These are phyloP conservation scores for Pestalotiopsis fici DNA, from an alignment of 2,329 filamentous ascomycete species.

Conservation along the genomic window DNA sequence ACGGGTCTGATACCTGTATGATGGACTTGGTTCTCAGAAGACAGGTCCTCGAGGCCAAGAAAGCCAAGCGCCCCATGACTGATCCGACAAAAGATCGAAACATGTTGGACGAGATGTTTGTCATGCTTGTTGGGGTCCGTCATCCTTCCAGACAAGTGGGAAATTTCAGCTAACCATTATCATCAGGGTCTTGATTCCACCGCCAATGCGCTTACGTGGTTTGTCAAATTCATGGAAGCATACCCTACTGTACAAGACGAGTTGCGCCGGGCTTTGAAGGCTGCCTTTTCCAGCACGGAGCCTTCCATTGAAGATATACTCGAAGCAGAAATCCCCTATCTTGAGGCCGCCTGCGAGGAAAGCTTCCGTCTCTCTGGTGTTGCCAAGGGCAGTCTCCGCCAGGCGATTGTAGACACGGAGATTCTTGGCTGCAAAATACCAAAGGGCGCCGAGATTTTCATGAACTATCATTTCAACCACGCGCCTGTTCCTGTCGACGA, in stretches of 20 bases:
- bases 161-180: neutral
- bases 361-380: constrained; percentile 9
- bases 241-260: constrained; percentile 10
- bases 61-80: neutral
- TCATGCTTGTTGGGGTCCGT: constrained; percentile 1
- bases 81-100: constrained; percentile 2
- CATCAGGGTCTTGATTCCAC: constrained; percentile 15
- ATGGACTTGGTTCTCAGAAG: neutral
- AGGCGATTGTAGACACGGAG: constrained; percentile 10
- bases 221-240: constrained; percentile 14
- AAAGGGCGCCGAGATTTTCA: constrained; percentile 14
- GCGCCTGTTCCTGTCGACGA: neutral
- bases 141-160: too few relatives aligned
- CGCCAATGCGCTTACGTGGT: constrained; percentile 16
- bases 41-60: neutral
- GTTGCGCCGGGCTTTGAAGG: constrained; percentile 5
- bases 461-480: neutral
- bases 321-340: constrained; percentile 23
- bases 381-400: neutral
- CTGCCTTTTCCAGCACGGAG: constrained; percentile 5
- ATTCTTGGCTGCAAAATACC: constrained; percentile 17
- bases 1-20: neutral
- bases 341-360: constrained; percentile 34
- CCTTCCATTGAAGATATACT: constrained; percentile 24
- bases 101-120: constrained; percentile 6